A percentile compares a stretch with the other conserved stretches of the same genome.
Evolutionary conservation across 306 rosid genomes (phyloP).

Genomic region (Trifolium dubium): DNA sequence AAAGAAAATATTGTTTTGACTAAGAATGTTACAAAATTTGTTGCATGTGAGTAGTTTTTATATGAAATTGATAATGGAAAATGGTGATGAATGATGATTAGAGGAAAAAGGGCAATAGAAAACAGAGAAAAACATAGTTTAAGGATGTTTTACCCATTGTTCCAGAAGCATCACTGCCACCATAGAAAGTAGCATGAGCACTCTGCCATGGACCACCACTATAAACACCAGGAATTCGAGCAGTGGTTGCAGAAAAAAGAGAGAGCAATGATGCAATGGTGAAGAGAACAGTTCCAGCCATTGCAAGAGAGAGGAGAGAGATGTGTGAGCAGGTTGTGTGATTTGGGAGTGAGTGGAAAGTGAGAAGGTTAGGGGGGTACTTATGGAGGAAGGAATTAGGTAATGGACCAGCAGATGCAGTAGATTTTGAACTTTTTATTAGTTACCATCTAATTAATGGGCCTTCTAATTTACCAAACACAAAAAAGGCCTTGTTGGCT

Average conservation of each 20-base stretch:
- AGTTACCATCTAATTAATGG: conserved; percentile 39
- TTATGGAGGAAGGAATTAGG: conserved; percentile 58
- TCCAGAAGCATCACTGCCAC: conserved; percentile 98
- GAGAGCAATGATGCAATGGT: conserved; percentile 56
- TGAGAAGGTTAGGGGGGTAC: conserved; percentile 64
- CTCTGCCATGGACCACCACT: conserved; percentile 72
- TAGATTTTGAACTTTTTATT: conserved; percentile 33
- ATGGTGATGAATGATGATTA: conserved; percentile 1
- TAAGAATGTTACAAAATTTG: neutral
- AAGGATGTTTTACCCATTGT: conserved; percentile 69
- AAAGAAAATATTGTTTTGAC: neutral
- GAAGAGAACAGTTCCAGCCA: conserved; percentile 58
- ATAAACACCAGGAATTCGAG: conserved; percentile 81
- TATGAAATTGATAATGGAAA: neutral
- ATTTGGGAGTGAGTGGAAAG: conserved; percentile 49
- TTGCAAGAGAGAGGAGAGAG: conserved; percentile 35
- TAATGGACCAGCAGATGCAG: conserved; percentile 29
- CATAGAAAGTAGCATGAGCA: conserved; percentile 98
- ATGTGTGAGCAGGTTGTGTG: neutral
- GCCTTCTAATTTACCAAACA: conserved; percentile 15
- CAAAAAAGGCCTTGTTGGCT: neutral
- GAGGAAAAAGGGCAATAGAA: conserved; percentile 13
- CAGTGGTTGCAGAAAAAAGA: conserved; percentile 51
- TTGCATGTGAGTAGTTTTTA: neutral
- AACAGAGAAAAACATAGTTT: conserved; percentile 10